phyloP scores from a whole-genome alignment of 1,139 yeast species.

The Yamadazyma triangularis region DNA sequence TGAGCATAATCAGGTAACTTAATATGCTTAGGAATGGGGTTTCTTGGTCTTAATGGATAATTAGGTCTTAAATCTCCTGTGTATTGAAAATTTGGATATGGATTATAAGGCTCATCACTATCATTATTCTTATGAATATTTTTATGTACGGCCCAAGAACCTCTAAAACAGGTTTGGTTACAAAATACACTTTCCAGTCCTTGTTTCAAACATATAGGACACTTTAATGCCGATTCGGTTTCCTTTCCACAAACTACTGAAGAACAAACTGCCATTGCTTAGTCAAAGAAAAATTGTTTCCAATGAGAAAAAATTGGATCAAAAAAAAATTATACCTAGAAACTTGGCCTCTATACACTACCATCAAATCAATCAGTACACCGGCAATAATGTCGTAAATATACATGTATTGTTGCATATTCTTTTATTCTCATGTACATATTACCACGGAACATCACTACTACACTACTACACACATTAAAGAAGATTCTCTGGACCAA shows the following conservation, averaged over 20 bases:
- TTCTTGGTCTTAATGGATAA: conserved; percentile 75
- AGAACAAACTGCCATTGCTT: conserved; percentile 42
- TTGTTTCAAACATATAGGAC: conserved; percentile 86
- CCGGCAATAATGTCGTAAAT: too few relatives aligned
- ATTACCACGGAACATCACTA: too few relatives aligned
- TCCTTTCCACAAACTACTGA: conserved; percentile 82
- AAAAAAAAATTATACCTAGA: too few relatives aligned
- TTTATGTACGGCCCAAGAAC: conserved; percentile 63
- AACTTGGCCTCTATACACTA: too few relatives aligned
- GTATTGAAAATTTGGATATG: conserved; percentile 75
- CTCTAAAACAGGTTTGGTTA: conserved; percentile 78
- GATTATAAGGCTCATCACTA: conserved; percentile 58
- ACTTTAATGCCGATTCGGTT: conserved; percentile 71
- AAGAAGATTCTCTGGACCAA: conserved; percentile 78
- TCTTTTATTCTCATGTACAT: too few relatives aligned
- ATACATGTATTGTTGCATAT: too few relatives aligned
- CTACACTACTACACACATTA: too few relatives aligned
- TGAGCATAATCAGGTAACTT: conserved; percentile 80
- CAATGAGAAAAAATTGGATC: conserved; percentile 1
- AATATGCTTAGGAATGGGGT: conserved; percentile 68
- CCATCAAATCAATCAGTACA: too few relatives aligned
- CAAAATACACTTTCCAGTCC: conserved; percentile 68
- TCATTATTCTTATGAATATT: conserved; percentile 43
- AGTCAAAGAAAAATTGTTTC: too few relatives aligned
- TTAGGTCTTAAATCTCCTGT: conserved; percentile 73